Base-by-base conservation (phyloP, 2,329 filamentous ascomycete genomes). In the Claviceps purpurea region DNA sequence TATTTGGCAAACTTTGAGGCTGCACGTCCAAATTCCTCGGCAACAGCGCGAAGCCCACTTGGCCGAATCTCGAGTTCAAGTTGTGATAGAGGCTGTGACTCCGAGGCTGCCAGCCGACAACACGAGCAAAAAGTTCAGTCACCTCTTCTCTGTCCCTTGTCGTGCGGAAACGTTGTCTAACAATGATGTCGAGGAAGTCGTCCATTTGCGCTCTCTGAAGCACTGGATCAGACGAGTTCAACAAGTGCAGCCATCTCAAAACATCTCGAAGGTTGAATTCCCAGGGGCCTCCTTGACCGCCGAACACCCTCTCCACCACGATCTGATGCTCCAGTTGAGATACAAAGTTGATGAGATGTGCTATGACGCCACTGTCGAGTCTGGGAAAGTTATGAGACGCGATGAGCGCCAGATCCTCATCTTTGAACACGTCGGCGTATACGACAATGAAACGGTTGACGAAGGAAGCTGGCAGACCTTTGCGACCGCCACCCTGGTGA, bases 361-460 rank as follows among this genome's bases (percentile, higher is more conserved):
- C 71, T 20, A 90, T 78, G 34, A 81, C 77, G 1, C 77, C 69
- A 0, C 70, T 59, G 0, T 78, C 67, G 22, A 90, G 76, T 1
- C 70, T 64, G 0, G 88, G 83, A 62, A 88, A 96, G 55, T 87
- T 81, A 58, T 85, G 85, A 26, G 77, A 74, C 47, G 89, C 94
- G 56, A 98, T 97, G 47, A 85, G 72, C 54, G 84, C 77, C 54
- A 98, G 70, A 70, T 98, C 93, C 37, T 87, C 78, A 26, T 85
- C 75, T 16, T 78, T 85, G 64, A 98, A 93, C 4, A 89, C 79
- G 62, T 98, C 93, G 53, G 93, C 89, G 68, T 97, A 97, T 0
- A 98, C 94, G 18, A 98, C 91, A 40, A 94, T 93, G 65, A 98
- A 98, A 46, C 94, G 86, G 65, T 98, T 97, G 56, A 98, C 93